A percentile compares a stretch with the other conserved stretches of the same genome.
Evolutionary conservation across 495 filamentous ascomycete genomes (phyloP).

Genomic region (Penicillium roqueforti): DNA sequence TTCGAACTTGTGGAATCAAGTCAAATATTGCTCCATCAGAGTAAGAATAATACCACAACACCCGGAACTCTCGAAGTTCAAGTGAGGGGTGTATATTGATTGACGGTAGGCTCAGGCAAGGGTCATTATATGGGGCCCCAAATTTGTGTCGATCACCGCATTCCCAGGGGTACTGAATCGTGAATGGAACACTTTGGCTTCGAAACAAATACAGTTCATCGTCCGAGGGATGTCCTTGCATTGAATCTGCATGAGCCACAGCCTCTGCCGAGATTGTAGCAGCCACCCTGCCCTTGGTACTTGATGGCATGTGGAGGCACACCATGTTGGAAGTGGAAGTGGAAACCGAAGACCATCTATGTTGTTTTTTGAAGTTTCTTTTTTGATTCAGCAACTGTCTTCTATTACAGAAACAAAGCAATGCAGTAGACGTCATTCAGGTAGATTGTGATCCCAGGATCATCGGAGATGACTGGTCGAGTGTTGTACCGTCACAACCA

Average conservation of each 20-base stretch:
- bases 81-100: slow-evolving; percentile 18
- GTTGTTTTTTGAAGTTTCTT: background rate
- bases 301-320: background rate
- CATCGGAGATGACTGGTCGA: background rate
- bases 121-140: slow-evolving; percentile 2
- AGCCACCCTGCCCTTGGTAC: background rate
- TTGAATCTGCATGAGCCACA: background rate
- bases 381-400: background rate
- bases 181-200: background rate
- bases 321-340: background rate
- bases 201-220: background rate
- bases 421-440: background rate
- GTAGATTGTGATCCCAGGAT: background rate
- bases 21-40: background rate
- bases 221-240: background rate
- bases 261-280: background rate
- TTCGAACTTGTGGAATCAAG: background rate
- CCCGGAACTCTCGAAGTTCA: background rate
- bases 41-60: background rate
- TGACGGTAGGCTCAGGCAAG: slow-evolving; percentile 15
- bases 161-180: background rate
- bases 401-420: no score
- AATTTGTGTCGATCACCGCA: slow-evolving; percentile 4
- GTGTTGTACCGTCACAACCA: background rate
- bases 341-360: background rate